Percentiles rank a stretch among this genome's conserved stretches.
These are phyloP conservation scores for Phytophthora pinifolia DNA, from an alignment of 352 stramenopile species.

Conservation along the genomic window DNA sequence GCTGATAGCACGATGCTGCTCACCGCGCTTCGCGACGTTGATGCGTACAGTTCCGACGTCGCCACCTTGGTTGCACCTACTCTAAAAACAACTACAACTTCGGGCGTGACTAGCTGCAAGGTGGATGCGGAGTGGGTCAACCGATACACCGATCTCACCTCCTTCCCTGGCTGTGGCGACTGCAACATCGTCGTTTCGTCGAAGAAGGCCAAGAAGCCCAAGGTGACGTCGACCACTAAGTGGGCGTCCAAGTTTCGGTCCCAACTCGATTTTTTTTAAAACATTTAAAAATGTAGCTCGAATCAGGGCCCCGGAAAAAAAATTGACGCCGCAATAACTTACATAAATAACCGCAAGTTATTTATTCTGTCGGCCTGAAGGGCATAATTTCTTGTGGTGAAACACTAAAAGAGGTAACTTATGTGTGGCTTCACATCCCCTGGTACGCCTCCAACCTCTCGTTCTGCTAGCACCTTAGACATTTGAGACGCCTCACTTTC, in stretches of 20 bases:
- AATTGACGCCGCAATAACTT: no score
- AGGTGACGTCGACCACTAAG: constrained; percentile 34
- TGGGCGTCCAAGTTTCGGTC: constrained; percentile 11
- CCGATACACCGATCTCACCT: constrained; percentile 32
- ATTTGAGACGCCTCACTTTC: no score
- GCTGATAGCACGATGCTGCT: constrained; percentile 23
- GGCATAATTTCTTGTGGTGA: no score
- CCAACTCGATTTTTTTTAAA: no score
- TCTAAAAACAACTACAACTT: constrained; percentile 51
- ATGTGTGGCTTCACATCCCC: no score
- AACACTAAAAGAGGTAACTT: no score
- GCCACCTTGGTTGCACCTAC: constrained; percentile 12
- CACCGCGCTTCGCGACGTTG: constrained; percentile 23
- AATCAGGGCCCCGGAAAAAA: no score
- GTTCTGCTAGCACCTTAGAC: no score
- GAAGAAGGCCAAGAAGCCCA: constrained; percentile 32
- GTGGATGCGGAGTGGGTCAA: constrained; percentile 31
- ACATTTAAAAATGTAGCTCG: no score
- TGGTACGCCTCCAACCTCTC: no score
- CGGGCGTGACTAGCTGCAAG: constrained; percentile 37
- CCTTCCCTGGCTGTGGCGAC: constrained; percentile 15
- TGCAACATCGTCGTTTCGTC: constrained; percentile 36
- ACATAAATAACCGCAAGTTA: no score
- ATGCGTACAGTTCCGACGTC: constrained; percentile 29
- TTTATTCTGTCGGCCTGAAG: no score